These are phyloP conservation scores for Auricularia heimuer DNA, from an alignment of 768 basidiomycete species.

Conservation along the genomic window DNA sequence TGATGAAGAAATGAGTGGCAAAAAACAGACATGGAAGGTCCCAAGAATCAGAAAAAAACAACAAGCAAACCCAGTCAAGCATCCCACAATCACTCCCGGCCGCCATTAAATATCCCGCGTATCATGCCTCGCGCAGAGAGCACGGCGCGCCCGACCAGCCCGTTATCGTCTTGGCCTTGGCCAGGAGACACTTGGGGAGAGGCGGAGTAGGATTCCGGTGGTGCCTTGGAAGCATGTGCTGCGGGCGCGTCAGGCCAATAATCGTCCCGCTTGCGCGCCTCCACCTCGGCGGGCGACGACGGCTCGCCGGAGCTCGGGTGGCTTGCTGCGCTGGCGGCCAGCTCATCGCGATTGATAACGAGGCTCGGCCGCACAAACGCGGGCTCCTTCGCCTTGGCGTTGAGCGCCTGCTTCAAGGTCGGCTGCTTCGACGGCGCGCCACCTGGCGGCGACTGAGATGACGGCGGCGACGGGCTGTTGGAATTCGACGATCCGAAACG, in stretches of 20 bases:
- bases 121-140: not conserved
- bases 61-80: not conserved
- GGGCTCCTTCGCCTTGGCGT: not conserved
- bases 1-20: not conserved
- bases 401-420: not conserved
- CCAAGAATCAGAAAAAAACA: not conserved
- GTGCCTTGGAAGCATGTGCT: not conserved
- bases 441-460: not conserved
- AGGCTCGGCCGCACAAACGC: constrained; percentile 1
- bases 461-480: not conserved
- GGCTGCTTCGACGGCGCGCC: not conserved
- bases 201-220: not conserved
- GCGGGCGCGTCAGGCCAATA: not conserved
- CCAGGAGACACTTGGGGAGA: not conserved
- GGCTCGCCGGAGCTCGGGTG: not conserved
- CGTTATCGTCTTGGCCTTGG: not conserved
- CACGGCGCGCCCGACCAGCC: not conserved
- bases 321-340: not conserved
- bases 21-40: not conserved
- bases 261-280: not conserved
- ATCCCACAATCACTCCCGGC: not conserved
- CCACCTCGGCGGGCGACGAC: not conserved
- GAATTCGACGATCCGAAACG: not conserved
- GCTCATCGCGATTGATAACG: constrained; percentile 1
- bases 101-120: not conserved